phyloP scores from a whole-genome alignment of 305 asterid genomes.

The Fraxinus xanthoxyloides region DNA sequence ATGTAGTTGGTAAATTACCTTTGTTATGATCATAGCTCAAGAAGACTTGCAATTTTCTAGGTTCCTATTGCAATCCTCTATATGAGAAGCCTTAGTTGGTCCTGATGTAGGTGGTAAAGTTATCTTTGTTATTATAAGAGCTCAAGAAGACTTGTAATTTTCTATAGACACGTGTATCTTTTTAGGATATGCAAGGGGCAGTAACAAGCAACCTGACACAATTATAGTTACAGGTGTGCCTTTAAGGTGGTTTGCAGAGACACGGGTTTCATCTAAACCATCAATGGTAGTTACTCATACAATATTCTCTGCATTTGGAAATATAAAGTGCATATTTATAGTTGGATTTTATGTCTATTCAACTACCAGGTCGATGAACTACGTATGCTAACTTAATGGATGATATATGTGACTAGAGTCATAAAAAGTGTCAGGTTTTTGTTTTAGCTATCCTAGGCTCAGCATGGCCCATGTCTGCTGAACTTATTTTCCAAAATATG shows the following conservation, averaged over 20 bases:
- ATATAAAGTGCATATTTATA: constrained; percentile 55
- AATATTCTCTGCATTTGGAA: constrained; percentile 81
- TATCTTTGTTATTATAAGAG: background rate
- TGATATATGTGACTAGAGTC: background rate
- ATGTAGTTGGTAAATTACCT: constrained; percentile 5
- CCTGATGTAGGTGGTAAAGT: constrained; percentile 3
- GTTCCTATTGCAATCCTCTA: background rate
- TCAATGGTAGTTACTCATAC: constrained; percentile 94
- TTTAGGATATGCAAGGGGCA: constrained; percentile 60
- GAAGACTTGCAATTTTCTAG: background rate
- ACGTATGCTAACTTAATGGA: background rate
- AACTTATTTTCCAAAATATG: background rate
- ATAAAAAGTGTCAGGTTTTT: background rate
- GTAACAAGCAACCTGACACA: constrained; percentile 75
- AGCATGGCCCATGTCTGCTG: background rate
- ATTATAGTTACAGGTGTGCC: constrained; percentile 80
- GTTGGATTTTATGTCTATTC: background rate
- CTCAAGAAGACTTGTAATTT: background rate
- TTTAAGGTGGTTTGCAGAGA: constrained; percentile 96
- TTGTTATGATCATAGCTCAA: background rate
- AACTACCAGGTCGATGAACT: background rate
- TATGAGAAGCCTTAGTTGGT: background rate
- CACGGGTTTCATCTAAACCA: constrained; percentile 94
- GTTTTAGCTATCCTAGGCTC: background rate
- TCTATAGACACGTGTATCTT: constrained; percentile 11